Evolutionary conservation across 2,329 filamentous ascomycete genomes (phyloP).

Genomic region (Colletotrichum sansevieriae): DNA sequence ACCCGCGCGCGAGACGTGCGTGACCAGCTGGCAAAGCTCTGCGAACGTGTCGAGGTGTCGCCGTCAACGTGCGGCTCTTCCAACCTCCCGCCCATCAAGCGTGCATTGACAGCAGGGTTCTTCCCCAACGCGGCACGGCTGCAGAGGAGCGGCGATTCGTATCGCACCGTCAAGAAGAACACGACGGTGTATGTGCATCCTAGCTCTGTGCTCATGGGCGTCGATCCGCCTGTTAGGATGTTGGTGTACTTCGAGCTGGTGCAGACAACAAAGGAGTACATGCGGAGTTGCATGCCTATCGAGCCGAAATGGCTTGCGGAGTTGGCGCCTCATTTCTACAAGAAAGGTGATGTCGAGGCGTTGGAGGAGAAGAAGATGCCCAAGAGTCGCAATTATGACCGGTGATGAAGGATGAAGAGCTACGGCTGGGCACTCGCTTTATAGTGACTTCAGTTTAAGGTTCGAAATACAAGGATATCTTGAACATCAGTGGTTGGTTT

Average conservation of each 20-base stretch:
- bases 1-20: constrained; percentile 91
- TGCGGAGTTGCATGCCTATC: constrained; percentile 88
- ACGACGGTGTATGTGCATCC: constrained; percentile 94
- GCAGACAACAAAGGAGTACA: constrained; percentile 90
- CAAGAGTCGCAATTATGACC: constrained; percentile 48
- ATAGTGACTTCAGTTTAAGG: too few species aligned
- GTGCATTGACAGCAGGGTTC: constrained; percentile 91
- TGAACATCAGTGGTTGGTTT: neutral
- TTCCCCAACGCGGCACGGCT: constrained; percentile 92
- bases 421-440: neutral
- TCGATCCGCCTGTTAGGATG: constrained; percentile 82
- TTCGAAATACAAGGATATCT: too few species aligned
- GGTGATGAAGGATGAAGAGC: neutral
- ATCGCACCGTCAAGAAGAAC: constrained; percentile 91
- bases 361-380: constrained; percentile 79
- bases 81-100: constrained; percentile 85
- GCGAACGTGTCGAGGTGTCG: constrained; percentile 90
- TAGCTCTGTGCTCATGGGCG: constrained; percentile 82
- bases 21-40: constrained; percentile 91
- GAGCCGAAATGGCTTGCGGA: constrained; percentile 88
- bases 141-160: constrained; percentile 86
- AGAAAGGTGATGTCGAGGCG: constrained; percentile 88
- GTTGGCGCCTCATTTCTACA: constrained; percentile 94
- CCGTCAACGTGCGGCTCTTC: constrained; percentile 76
- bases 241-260: constrained; percentile 90